Conservation (phyloP, 805 yeast genomes). For the Hanseniaspora occidentalis region DNA sequence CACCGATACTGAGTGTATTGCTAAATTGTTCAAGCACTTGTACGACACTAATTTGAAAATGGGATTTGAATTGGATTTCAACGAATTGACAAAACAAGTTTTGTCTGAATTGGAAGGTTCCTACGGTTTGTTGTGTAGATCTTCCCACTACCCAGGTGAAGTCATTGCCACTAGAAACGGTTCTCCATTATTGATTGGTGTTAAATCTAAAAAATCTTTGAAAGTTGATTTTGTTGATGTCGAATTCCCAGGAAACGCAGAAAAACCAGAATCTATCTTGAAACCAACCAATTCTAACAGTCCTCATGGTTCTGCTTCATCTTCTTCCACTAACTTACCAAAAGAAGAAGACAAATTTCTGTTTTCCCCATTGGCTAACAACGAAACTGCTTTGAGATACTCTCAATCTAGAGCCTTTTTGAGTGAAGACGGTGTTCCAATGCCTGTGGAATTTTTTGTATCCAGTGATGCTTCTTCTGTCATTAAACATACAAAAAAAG, state of each 20-base stretch:
- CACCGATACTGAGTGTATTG: slow-evolving; percentile 97
- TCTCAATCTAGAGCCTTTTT: slow-evolving; percentile 95
- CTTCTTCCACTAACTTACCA: slow-evolving; percentile 12
- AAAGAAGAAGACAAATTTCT: slow-evolving; percentile 18
- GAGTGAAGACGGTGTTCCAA: slow-evolving; percentile 84
- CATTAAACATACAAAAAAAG: slow-evolving; percentile 93
- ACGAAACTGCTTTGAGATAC: slow-evolving; percentile 51
- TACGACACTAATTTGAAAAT: slow-evolving; percentile 66
- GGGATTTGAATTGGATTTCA: slow-evolving; percentile 74
- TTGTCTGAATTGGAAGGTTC: slow-evolving; percentile 93
- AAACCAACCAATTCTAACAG: not conserved
- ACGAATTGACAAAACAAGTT: slow-evolving; percentile 85
- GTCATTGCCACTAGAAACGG: slow-evolving; percentile 96
- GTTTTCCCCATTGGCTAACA: slow-evolving; percentile 41
- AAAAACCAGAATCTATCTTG: slow-evolving; percentile 19
- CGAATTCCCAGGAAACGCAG: slow-evolving; percentile 68
- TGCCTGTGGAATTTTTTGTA: slow-evolving; percentile 89
- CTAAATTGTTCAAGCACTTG: slow-evolving; percentile 83
- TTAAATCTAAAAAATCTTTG: slow-evolving; percentile 86
- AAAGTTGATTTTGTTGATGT: slow-evolving; percentile 98
- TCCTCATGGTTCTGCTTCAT: slow-evolving; percentile 11
- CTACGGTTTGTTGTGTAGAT: slow-evolving; percentile 87
- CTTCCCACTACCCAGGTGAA: slow-evolving; percentile 89
- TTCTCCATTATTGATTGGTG: slow-evolving; percentile 94
- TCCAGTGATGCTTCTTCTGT: slow-evolving; percentile 97